Base-by-base conservation (phyloP, 805 yeast species). In the Yarrowia sp. region DNA sequence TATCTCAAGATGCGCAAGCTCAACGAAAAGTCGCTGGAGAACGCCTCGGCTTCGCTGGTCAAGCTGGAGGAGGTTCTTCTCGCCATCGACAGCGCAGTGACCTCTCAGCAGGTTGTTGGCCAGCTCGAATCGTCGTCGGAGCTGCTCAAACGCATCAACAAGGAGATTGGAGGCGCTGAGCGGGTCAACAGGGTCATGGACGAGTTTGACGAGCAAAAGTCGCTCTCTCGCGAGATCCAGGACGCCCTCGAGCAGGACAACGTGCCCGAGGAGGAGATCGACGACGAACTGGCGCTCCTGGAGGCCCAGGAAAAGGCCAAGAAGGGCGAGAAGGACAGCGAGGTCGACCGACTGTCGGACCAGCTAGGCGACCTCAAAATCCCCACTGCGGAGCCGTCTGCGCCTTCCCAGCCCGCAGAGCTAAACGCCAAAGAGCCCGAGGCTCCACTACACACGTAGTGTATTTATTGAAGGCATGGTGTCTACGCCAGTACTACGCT, bases 111-210 rank as follows among this genome's bases (percentile, higher is more conserved):
- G 22, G 62, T 58, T 4, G 9, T 44, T 6, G 39, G 27, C 4
- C 53, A 41, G 27, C 41, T 58, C 12, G 62, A 58, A 19, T 44
- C 51, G 41, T 41, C 53, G 2, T 25, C 35, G 2, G 41, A 25
- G 16, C 25, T 58, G n/a, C 41, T 58, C 42, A 58, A 58, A 14
- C 39, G 53, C 18, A 58, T 58, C 33, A 58, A 58, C 27, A 32
- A 24, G 25, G 53, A 41, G n/a, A 58, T 58, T 32, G 62, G 62
- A 16, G 62, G 62, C 1, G 62, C 42, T 4, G 62, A 58, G 24
- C 41, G 62, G 24, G 62, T 58, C 42, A 58, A 58, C 42, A 29
- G 33, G 53, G 62, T 58, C 53, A 44, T 58, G 62, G 53, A 58
- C 24, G 53, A 58, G 42, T 42, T 44, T 58, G 62, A 58, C 24